Percentiles rank a stretch among this genome's conserved stretches.
phyloP scores from a whole-genome alignment of 2,329 filamentous ascomycete species.

The Arthrobotrys conoides region DNA sequence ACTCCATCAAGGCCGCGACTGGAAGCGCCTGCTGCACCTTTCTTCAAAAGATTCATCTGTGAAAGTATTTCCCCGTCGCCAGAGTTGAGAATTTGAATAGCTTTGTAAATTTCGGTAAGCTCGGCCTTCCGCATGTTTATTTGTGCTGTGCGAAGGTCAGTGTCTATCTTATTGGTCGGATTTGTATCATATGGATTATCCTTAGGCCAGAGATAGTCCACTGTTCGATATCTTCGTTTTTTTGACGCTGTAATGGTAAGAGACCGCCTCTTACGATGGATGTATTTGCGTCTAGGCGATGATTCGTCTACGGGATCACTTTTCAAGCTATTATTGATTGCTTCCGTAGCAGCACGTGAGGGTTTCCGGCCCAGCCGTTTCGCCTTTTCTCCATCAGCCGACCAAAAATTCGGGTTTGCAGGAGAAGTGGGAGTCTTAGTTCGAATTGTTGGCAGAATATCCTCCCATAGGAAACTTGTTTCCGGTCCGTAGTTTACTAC shows the following conservation, averaged over 20 bases:
- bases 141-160: slow-evolving; percentile 74
- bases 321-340: slow-evolving; percentile 33
- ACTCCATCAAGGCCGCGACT: slow-evolving; percentile 70
- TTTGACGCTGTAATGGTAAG: slow-evolving; percentile 60
- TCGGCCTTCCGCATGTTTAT: slow-evolving; percentile 76
- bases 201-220: slow-evolving; percentile 64
- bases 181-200: slow-evolving; percentile 66
- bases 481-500: slow-evolving; percentile 72
- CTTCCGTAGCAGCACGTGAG: slow-evolving; percentile 26
- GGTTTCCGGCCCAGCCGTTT: slow-evolving; percentile 1
- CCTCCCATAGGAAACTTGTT: slow-evolving; percentile 43
- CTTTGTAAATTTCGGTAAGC: slow-evolving; percentile 75
- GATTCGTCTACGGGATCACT: slow-evolving; percentile 28
- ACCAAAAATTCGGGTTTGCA: too few relatives aligned
- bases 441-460: neutral
- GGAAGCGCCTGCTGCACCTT: slow-evolving; percentile 73
- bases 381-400: too few relatives aligned
- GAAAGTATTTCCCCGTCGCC: slow-evolving; percentile 69
- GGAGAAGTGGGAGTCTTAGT: too few relatives aligned
- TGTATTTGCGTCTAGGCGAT: slow-evolving; percentile 19
- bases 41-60: slow-evolving; percentile 68
- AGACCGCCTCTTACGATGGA: slow-evolving; percentile 13
- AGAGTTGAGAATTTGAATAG: slow-evolving; percentile 72
- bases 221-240: slow-evolving; percentile 67
- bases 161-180: slow-evolving; percentile 75